Evolutionary conservation across 225 moss, liverwort and hornwort species (phyloP).

Genomic region (Pleurozium schreberi): DNA sequence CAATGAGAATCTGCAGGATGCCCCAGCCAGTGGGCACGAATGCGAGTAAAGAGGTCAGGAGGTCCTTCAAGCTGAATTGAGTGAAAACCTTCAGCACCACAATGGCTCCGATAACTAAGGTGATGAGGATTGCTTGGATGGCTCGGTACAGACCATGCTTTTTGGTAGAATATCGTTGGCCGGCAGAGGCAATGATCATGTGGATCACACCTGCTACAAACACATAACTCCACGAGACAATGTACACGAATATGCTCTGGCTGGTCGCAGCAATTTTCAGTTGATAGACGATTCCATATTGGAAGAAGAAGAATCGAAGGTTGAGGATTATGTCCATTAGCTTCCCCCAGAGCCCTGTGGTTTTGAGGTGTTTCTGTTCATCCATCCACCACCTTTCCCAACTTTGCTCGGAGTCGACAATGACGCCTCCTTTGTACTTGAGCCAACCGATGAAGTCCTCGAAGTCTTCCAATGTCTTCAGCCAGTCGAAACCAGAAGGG

Average conservation of each 20-base stretch:
- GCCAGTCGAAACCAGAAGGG: conserved; percentile 97
- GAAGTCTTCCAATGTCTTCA: conserved; percentile 85
- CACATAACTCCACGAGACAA: conserved; percentile 84
- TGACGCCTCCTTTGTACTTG: conserved; percentile 81
- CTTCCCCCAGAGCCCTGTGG: conserved; percentile 89
- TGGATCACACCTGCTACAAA: conserved; percentile 65
- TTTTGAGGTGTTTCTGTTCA: conserved; percentile 66
- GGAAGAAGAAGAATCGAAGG: conserved; percentile 90
- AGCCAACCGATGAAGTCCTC: conserved; percentile 91
- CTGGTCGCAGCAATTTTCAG: conserved; percentile 61
- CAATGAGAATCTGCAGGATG: conserved; percentile 57
- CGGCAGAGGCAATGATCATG: conserved; percentile 40
- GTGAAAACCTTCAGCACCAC: conserved; percentile 65
- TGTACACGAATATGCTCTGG: conserved; percentile 81
- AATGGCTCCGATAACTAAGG: conserved; percentile 15
- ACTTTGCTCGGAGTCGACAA: conserved; percentile 54
- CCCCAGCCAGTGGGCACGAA: conserved; percentile 96
- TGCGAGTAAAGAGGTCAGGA: conserved; percentile 75
- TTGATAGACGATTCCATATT: conserved; percentile 92
- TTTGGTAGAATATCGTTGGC: conserved; percentile 51
- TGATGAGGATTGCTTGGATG: conserved; percentile 59
- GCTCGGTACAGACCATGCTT: conserved; percentile 60
- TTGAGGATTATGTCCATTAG: conserved; percentile 65
- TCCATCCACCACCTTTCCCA: conserved; percentile 96
- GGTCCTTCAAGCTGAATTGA: conserved; percentile 48